Evolutionary conservation across 768 basidiomycete genomes (phyloP), one percentile per base, ranked within the genome.

Genomic region (Leccinellum rugosiceps): DNA sequence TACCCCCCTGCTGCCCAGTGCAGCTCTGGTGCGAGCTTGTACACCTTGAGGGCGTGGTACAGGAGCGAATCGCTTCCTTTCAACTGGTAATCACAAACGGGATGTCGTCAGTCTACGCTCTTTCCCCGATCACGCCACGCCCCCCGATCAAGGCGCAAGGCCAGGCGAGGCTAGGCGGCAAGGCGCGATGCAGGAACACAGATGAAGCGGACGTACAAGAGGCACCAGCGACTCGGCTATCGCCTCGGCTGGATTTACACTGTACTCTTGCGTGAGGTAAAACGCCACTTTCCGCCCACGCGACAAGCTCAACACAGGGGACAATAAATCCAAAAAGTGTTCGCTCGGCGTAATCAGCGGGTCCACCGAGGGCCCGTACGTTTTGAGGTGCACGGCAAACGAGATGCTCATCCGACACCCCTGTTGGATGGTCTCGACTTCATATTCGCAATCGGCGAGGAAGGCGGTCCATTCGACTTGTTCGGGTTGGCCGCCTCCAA

Each of bases 1-100:
- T 87, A 91, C 19, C 89, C 89, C 2, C 89, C 90, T 31, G 91
- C 90, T 17, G 85, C 83, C 86, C 88, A 92, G 58, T 87, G 87
- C 1, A 92, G 78, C 58, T 87, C 87, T 0, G 88, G 87, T 1
- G 75, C 70, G 47, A 92, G 82, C 58, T 90, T 90, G 76, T 85
- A 90, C 38, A 86, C 70, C 69, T 88, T 90, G 68, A 92, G 73
- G 3, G 89, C 86, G 52, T 89, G 87, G 68, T 89, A 90, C 8
- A 92, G 71, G 31, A 90, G 69, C 4, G 86, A 83, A 64, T 92
- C 90, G 21, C 85, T 84, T 34, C 87, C 89, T 74, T 88, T 90
- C 49, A 92, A 72, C 90, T 92, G 65, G n/a, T 28, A 41, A 45
- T 28, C 44, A 9, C 19, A 43, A 43, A 44, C 13, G 23, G 28